Conservation (phyloP, 2,329 filamentous ascomycete species). For the Pseudogymnoascus pannorum region DNA sequence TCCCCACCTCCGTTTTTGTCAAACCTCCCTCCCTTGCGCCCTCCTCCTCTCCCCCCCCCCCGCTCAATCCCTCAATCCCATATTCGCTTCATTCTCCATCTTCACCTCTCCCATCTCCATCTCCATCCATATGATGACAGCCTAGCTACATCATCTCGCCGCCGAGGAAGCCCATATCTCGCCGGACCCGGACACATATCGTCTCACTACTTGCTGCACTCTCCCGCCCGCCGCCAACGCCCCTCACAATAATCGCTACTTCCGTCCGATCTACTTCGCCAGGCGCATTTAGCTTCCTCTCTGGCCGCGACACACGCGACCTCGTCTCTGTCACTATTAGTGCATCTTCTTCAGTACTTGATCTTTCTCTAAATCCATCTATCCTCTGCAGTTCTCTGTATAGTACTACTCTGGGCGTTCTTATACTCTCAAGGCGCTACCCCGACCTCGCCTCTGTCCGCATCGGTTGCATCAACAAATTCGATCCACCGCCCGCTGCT, state of each 20-base stretch:
- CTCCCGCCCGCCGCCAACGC: neutral
- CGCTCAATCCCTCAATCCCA: neutral
- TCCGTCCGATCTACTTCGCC: slow-evolving; percentile 3
- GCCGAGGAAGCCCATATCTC: neutral
- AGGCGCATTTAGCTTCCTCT: neutral
- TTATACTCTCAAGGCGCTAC: neutral
- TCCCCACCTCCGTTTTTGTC: slow-evolving; percentile 1
- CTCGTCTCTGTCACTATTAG: neutral
- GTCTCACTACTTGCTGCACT: neutral
- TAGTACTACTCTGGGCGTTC: neutral
- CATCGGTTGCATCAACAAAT: neutral
- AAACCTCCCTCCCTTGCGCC: neutral
- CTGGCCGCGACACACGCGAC: neutral
- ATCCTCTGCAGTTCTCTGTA: neutral
- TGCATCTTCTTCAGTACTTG: neutral
- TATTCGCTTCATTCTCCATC: neutral
- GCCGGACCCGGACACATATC: neutral
- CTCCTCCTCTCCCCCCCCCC: neutral
- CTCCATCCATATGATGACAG: too few species aligned
- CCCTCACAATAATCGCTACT: neutral
- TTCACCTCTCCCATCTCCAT: too few species aligned
- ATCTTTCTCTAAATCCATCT: neutral
- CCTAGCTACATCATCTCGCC: neutral
- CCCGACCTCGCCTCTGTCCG: neutral
- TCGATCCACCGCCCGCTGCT: neutral